Evolutionary conservation across 805 yeast species (phyloP), one percentile per base, ranked within the genome.

Genomic region (Vanderwaltozyma tropicalis): DNA sequence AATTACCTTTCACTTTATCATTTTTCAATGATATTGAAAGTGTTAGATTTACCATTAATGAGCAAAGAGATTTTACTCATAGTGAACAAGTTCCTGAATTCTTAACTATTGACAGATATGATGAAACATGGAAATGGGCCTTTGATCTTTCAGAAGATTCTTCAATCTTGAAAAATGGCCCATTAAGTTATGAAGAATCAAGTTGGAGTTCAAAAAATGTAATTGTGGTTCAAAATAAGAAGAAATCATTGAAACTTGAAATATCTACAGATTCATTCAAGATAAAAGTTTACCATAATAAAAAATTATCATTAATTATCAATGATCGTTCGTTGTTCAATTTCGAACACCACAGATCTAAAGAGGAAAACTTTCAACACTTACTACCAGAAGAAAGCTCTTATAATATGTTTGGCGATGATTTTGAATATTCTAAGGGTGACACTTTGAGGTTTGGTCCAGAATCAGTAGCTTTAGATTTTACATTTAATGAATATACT

Each of bases 401-500:
- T 31, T 78, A 64, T 46, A 76, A 82, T 44, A 68, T 78, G 62
- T 89, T 84, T 64, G 59, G 59, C 11, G 97, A 89, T 56, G 53
- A 67, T 20, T 88, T 86, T 56, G 62, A 64, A 39, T 94, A 86
- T 52, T 72, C 83, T 2, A 67, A 56, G 26, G 58, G 50, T 3
- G 98, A 92, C 55, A 61, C 67, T 3, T 46, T 82, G 11, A 85
- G 87, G 7, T 61, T 82, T 28, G 95, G 95, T 0, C 97, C 98
- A 0, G 97, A 92, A 58, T 75, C 96, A 0, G 68, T 92, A 19
- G 96, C 80, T 0, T 46, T 83, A 21, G 99, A 92, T 56, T 70
- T 86, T 41, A 61, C 74, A 0, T 78, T 92, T 46, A 53, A 61
- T 3, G 78, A 75, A 1, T 79, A 68, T 47, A 55, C 65, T 5